Percentiles rank a stretch among this genome's conserved stretches.
These are phyloP conservation scores for Fusarium abutilonis DNA, from an alignment of 2,329 filamentous ascomycete species.

Conservation along the genomic window DNA sequence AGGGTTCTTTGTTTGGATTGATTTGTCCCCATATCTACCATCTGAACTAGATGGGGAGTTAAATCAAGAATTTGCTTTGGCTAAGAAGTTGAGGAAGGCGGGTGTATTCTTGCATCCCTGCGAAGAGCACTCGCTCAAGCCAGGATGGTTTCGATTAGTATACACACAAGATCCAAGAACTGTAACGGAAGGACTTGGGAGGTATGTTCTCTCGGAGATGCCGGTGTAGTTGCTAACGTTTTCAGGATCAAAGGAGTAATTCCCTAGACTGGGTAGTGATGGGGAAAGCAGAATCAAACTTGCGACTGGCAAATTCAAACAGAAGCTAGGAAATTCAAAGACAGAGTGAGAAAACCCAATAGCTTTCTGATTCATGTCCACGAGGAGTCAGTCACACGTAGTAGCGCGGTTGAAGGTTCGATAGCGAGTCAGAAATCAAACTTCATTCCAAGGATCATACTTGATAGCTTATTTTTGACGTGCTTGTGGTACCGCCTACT, in stretches of 20 bases:
- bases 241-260: constrained; percentile 30
- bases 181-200: constrained; percentile 51
- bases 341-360: neutral
- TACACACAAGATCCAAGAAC: constrained; percentile 55
- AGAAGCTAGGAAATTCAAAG: constrained; percentile 17
- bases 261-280: constrained; percentile 3
- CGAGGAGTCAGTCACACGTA: neutral
- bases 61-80: constrained; percentile 57
- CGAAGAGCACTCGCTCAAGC: constrained; percentile 56
- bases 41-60: constrained; percentile 42
- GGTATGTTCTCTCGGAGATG: constrained; percentile 39
- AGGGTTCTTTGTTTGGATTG: constrained; percentile 66
- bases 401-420: neutral
- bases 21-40: constrained; percentile 58
- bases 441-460: constrained; percentile 13
- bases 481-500: constrained; percentile 13
- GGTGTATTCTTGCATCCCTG: constrained; percentile 63
- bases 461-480: constrained; percentile 8
- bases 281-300: neutral
- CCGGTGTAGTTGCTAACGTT: constrained; percentile 8
- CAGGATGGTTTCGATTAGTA: constrained; percentile 65
- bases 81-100: constrained; percentile 54
- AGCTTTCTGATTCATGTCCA: neutral
- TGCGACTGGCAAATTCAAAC: constrained; percentile 1
- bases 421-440: constrained; percentile 30